A percentile compares a stretch with the other conserved stretches of the same genome.
Evolutionary conservation across 1,284 basidiomycete genomes (phyloP).

Genomic region (Austroboletus novae-zelandiae): DNA sequence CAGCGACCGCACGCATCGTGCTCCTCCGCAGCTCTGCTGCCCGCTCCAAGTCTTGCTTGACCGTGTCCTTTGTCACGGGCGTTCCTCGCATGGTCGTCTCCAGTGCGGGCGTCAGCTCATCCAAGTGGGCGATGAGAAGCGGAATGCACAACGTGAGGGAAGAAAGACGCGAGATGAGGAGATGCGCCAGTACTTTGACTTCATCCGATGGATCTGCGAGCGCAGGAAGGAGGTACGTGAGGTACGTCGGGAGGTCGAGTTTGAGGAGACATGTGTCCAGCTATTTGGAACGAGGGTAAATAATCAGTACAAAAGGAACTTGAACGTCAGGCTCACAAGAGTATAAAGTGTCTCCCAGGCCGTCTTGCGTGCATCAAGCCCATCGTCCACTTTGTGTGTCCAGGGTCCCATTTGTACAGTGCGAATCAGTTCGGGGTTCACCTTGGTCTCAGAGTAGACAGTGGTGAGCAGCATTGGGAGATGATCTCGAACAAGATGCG

Average conservation of each 20-base stretch:
- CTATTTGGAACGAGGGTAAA: constrained; percentile 36
- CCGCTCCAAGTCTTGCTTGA: constrained; percentile 96
- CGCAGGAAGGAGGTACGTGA: constrained; percentile 79
- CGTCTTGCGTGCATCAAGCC: constrained; percentile 90
- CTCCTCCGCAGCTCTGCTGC: constrained; percentile 90
- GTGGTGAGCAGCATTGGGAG: constrained; percentile 74
- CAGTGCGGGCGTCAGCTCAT: constrained; percentile 81
- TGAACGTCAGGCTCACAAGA: constrained; percentile 49
- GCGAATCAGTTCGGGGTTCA: constrained; percentile 82
- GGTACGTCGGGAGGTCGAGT: constrained; percentile 84
- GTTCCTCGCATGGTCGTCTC: constrained; percentile 90
- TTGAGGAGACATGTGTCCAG: constrained; percentile 88
- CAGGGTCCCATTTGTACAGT: constrained; percentile 98
- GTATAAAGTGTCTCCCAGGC: constrained; percentile 99
- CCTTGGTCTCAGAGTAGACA: constrained; percentile 81
- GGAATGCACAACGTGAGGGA: constrained; percentile 54
- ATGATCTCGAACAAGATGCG: constrained; percentile 87
- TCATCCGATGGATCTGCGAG: constrained; percentile 91
- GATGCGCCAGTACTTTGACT: constrained; percentile 94
- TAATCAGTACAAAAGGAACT: background rate
- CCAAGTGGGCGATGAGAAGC: constrained; percentile 60
- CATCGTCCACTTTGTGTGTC: constrained; percentile 93
- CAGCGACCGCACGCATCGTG: constrained; percentile 81
- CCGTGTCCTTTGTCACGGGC: constrained; percentile 88
- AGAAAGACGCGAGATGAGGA: constrained; percentile 91